Evolutionary conservation across 2,329 filamentous ascomycete genomes (phyloP), one percentile per base, ranked within the genome.

Genomic region (Onygenales sp.): DNA sequence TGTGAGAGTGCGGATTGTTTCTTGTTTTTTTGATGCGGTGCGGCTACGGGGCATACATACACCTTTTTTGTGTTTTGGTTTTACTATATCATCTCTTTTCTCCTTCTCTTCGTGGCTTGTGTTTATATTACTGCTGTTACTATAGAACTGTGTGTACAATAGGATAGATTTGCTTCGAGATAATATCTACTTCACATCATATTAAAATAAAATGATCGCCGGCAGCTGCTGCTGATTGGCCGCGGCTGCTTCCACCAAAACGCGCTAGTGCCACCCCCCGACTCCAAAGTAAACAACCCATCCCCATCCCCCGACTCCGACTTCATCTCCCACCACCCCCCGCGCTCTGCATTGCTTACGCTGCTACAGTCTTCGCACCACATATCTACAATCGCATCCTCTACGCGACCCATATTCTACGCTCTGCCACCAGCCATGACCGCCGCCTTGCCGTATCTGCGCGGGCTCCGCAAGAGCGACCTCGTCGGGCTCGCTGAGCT

Each of bases 401-500:
- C 63, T 66, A 66, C 72, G 75, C 75, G 74, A 78, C 70, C 59
- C 59, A 58, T 63, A 64, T 54, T 49, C 57, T 63, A 64, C 56
- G 57, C 55, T 49, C 52, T 52, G 51, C 52, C 42, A 33, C 46
- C 62, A 62, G 79, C 67, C 62, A 87, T 87, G 84, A 82, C 83
- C 57, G 73, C 73, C 62, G 74, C 72, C 61, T 82, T 85, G 66
- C 81, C 83, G 62, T 95, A 87, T 82, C 78, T 95, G 67, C 81
- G 84, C 70, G 79, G 80, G 69, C 87, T 93, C 79, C 85, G 87
- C 75, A 95, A 95, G 78, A 78, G 77, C 62, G 88, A 92, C 59
- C 80, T 95, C 53, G 70, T 82, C 62, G 85, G 87, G 58, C 77
- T 94, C 57, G 88, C 88, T 55, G 81, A 87, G 59, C 73, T 77